A percentile compares a stretch with the other conserved stretches of the same genome.
Conservation (phyloP, 2,329 filamentous ascomycete species). For the Colletotrichum orchidophilum region DNA sequence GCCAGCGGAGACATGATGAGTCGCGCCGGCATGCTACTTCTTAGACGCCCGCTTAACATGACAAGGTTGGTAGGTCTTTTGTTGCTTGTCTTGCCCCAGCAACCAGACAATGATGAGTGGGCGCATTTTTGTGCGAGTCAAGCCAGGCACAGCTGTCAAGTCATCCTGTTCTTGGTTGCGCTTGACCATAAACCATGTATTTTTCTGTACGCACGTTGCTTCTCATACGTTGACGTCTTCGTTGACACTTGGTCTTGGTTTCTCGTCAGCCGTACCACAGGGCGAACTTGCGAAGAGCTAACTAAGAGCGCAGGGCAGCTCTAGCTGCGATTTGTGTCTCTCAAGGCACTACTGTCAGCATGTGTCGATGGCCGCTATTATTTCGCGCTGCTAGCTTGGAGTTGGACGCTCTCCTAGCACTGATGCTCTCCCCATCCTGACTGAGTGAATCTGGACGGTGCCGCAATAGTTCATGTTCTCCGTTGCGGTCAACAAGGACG, state of each 20-base stretch:
- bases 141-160: background rate
- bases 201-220: background rate
- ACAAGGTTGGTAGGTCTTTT: background rate
- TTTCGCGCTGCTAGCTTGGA: background rate
- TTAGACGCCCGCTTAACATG: background rate
- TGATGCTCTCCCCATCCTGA: background rate
- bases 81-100: background rate
- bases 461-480: background rate
- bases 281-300: background rate
- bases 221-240: background rate
- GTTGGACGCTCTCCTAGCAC: background rate
- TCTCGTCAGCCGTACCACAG: background rate
- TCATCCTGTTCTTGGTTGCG: background rate
- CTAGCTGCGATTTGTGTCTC: background rate
- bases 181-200: background rate
- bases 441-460: background rate
- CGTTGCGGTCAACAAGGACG: background rate
- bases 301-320: conserved; percentile 10
- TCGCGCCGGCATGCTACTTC: conserved; percentile 17
- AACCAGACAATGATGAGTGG: background rate
- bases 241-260: background rate
- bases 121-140: background rate
- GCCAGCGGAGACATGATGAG: background rate
- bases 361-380: background rate
- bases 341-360: conserved; percentile 4